Evolutionary conservation across 2,329 filamentous ascomycete genomes (phyloP), one percentile per base, ranked within the genome.

Genomic region (Fusarium marasasianum): DNA sequence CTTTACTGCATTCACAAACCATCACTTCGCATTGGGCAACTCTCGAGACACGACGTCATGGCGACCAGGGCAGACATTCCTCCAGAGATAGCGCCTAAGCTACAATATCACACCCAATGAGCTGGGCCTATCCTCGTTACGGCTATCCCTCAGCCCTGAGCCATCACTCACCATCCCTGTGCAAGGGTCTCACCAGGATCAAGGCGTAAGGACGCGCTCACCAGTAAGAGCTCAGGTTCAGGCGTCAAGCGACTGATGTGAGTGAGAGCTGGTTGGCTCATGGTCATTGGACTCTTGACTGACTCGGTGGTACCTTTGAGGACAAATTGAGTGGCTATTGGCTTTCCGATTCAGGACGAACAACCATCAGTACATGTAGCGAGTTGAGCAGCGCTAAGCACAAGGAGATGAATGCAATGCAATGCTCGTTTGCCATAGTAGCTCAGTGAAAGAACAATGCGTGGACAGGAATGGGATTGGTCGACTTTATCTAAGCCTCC

Each of bases 241-340:
- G 72, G 72, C 63, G 68, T 72, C 63, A 72, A 69, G 72, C 63
- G 71, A 60, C 60, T 58, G 47, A 48, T 50, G 40, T 47, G 50
- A 54, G 38, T 44, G 48, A 54, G 31, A 38, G 54, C 43, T 72
- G 61, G 50, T 66, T 72, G 69, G 58, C 41, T 47, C 31, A 45
- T 43, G 50, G 58, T 62, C 55, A 74, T 50, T 59, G 54, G 55
- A 47, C 43, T 55, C 54, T 67, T 47, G 35, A 63, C 72, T 75
- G 72, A 75, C 72, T 74, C 72, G 54, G 57, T 37, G 60, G 53
- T 41, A 14, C 47, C 38, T 50, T 50, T 41, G 63, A 66, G 40
- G 35, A 35, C 47, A 66, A 43, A 72, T 75, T 69, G 56, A 35
- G 72, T 74, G 72, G 68, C 60, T 44, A 69, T 58, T 74, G 59